phyloP scores from a whole-genome alignment of 305 asterid genomes.

The Nicotiana rustica region DNA sequence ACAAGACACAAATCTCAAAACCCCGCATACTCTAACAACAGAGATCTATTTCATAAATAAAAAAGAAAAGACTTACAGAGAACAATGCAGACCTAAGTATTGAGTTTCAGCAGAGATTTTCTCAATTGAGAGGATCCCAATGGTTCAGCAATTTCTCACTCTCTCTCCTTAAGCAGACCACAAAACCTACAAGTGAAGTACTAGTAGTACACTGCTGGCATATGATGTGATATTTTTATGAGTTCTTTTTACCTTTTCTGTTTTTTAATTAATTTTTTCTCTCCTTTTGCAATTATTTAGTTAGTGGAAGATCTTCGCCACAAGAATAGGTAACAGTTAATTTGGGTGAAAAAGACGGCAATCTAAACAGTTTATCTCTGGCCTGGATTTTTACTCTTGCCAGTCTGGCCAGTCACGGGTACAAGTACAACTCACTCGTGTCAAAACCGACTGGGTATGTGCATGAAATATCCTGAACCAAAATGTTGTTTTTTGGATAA shows the following conservation, averaged over 20 bases:
- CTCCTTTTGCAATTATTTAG: not conserved
- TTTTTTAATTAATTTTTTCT: not conserved
- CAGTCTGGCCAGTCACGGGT: not conserved
- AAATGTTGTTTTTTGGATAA: no score
- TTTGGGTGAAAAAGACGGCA: not conserved
- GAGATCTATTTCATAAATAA: conserved; percentile 19
- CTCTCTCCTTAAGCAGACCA: not conserved
- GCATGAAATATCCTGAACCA: no score
- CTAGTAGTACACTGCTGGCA: not conserved
- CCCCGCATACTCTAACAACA: not conserved
- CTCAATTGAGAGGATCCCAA: not conserved
- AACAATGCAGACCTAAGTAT: not conserved
- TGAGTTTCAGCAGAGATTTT: not conserved
- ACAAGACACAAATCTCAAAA: not conserved
- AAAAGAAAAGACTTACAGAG: not conserved
- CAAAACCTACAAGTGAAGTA: conserved; percentile 5
- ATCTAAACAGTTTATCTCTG: not conserved
- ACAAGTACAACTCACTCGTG: conserved; percentile 1
- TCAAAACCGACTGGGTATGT: not conserved
- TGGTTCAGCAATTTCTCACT: not conserved
- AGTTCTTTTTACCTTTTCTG: not conserved
- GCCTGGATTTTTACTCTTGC: not conserved
- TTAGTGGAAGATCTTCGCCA: not conserved
- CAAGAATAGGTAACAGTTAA: not conserved
- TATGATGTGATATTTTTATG: not conserved